phyloP scores from a whole-genome alignment of 352 stramenopile genomes.

The Globisporangium orthogonon region DNA sequence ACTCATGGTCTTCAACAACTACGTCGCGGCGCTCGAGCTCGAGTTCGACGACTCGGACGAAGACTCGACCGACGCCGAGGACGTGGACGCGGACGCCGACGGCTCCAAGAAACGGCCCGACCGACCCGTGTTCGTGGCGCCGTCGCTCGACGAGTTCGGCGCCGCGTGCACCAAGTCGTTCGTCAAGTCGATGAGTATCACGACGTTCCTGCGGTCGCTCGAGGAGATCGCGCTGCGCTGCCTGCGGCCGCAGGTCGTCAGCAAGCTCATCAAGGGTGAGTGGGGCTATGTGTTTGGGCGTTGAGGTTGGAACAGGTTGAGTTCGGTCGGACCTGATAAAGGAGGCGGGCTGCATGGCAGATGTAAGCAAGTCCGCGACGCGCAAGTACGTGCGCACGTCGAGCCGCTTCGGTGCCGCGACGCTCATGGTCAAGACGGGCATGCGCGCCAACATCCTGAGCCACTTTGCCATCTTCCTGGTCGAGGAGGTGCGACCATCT shows the following conservation, averaged over 20 bases:
- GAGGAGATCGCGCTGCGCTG: slow-evolving; percentile 59
- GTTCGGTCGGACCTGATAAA: too few relatives aligned
- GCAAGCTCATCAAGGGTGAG: slow-evolving; percentile 80
- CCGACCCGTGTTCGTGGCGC: slow-evolving; percentile 44
- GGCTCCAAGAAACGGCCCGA: slow-evolving; percentile 16
- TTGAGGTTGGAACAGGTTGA: too few relatives aligned
- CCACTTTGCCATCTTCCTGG: slow-evolving; percentile 76
- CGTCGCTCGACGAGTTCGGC: slow-evolving; percentile 51
- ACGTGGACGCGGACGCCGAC: slow-evolving; percentile 16
- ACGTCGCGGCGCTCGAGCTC: slow-evolving; percentile 67
- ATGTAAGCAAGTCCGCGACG: slow-evolving; percentile 67
- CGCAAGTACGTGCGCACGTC: slow-evolving; percentile 72
- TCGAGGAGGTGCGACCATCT: slow-evolving; percentile 56
- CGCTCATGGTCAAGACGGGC: slow-evolving; percentile 72
- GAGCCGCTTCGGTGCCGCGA: slow-evolving; percentile 39
- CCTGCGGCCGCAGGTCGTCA: slow-evolving; percentile 46
- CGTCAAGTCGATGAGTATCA: slow-evolving; percentile 72
- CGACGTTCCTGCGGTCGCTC: slow-evolving; percentile 70
- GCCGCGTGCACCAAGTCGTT: slow-evolving; percentile 53
- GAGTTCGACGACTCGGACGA: slow-evolving; percentile 43
- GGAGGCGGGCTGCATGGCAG: slow-evolving; percentile 11
- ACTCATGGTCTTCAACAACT: slow-evolving; percentile 70
- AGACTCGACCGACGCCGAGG: background rate
- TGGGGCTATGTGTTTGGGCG: too few relatives aligned
- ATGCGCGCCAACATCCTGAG: slow-evolving; percentile 70